Evolutionary conservation across 768 basidiomycete genomes (phyloP).

Genomic region (Amanita phalloides): DNA sequence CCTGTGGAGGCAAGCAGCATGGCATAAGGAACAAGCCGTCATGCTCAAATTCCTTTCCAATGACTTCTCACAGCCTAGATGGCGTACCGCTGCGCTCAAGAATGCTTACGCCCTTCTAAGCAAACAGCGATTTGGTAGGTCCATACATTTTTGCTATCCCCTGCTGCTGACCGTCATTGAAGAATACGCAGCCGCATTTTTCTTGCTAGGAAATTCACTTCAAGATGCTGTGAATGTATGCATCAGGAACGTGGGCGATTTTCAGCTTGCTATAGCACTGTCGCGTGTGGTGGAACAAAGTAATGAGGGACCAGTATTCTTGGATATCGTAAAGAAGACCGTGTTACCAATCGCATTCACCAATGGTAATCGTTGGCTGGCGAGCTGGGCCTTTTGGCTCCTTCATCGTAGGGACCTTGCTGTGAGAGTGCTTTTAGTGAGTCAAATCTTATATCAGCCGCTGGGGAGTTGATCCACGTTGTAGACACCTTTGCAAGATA

Average conservation of each 20-base stretch:
- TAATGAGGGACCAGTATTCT: slow-evolving; percentile 70
- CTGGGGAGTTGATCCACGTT: background rate
- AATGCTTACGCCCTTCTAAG: slow-evolving; percentile 90
- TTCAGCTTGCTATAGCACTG: slow-evolving; percentile 82
- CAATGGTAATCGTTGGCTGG: slow-evolving; percentile 87
- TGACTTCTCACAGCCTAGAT: slow-evolving; percentile 74
- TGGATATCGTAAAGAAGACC: slow-evolving; percentile 55
- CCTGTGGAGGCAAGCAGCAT: slow-evolving; percentile 90
- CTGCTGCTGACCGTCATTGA: slow-evolving; percentile 1
- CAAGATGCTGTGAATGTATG: slow-evolving; percentile 92
- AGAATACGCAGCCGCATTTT: slow-evolving; percentile 99
- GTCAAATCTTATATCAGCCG: slow-evolving; percentile 15
- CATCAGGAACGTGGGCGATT: slow-evolving; percentile 77
- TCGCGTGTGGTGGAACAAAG: slow-evolving; percentile 78
- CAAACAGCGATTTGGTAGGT: slow-evolving; percentile 85
- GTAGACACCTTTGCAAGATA: slow-evolving; percentile 70
- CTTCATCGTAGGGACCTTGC: slow-evolving; percentile 81
- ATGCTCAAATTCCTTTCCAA: slow-evolving; percentile 93
- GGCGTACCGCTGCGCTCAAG: slow-evolving; percentile 91
- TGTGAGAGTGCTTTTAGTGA: slow-evolving; percentile 81
- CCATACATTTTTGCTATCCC: background rate
- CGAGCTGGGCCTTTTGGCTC: slow-evolving; percentile 95
- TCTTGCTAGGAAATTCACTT: slow-evolving; percentile 79
- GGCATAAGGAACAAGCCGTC: slow-evolving; percentile 80
- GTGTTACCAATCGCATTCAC: slow-evolving; percentile 80